Base-by-base conservation (phyloP, 2,329 filamentous ascomycete genomes). In the Coniosporium tulheliwenetii region DNA sequence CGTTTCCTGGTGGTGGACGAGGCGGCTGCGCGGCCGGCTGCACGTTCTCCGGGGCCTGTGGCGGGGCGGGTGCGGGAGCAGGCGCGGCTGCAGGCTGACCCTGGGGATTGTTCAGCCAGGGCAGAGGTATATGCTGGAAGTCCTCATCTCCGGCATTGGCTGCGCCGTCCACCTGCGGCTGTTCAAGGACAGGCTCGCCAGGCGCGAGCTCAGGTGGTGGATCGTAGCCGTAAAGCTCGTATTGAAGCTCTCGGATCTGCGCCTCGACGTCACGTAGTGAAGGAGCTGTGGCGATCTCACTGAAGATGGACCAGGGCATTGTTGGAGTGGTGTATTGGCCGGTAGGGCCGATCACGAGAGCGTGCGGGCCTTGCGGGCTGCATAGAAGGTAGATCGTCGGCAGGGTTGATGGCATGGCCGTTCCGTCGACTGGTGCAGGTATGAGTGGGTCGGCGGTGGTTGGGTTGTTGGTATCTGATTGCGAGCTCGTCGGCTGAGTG, bases 51-150 rank as follows among this genome's bases (percentile, higher is more conserved):
- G 19, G 19, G 7, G 19, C 19, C 3, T 26, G 4, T 26, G 19
- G 31, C 43, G 44, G 31, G 41, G 44, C 36, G 44, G 48, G 32
- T 40, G 42, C 35, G 29, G 42, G 34, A 38, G 39, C n/a, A n/a
- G n/a, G n/a, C n/a, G n/a, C n/a, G n/a, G n/a, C 36, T 39, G 39
- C 7, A 7, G 19, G 19, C 4, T 7, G 19, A 7, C 7, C 19
- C 7, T 26, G 19, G 19, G 7, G 4, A 26, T 26, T 7, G 19
- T 26, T 26, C 19, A 26, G 7, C 19, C 19, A 26, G 19, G 19
- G 19, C 3, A 26, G 19, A 3, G 19, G 19, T 3, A 26, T 26
- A 7, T 26, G 19, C 19, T 26, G 19, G 19, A 26, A 26, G 3
- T 7, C 19, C 19, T 26, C 19, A 4, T 26, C 19, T 26, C 19